These are phyloP conservation scores for Phlyctochytrium planicorne DNA, from an alignment of 192 early-diverging fungal species.

Conservation along the genomic window DNA sequence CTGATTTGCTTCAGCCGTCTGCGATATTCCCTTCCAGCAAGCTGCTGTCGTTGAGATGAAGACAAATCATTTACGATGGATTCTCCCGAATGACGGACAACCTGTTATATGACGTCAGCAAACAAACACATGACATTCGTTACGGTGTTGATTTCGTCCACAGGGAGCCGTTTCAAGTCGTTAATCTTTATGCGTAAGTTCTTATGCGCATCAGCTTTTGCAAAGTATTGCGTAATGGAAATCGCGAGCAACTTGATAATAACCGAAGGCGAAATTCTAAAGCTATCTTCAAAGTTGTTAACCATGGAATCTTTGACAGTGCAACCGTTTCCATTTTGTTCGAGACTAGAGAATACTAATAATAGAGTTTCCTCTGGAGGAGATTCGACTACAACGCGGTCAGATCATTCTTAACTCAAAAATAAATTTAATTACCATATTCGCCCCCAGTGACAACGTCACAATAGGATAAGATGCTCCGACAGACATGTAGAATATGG, in stretches of 20 bases:
- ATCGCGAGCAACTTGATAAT: slow-evolving; percentile 40
- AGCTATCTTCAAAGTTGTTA: slow-evolving; percentile 13
- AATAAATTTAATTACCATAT: slow-evolving; percentile 12
- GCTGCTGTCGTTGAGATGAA: slow-evolving; percentile 44
- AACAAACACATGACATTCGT: not conserved
- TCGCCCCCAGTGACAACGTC: slow-evolving; percentile 33
- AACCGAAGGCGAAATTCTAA: not conserved
- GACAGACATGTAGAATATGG: slow-evolving; percentile 46
- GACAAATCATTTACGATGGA: slow-evolving; percentile 42
- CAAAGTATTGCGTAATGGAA: slow-evolving; percentile 24
- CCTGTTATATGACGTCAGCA: slow-evolving; percentile 4
- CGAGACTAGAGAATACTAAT: too few species aligned
- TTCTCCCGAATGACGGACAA: slow-evolving; percentile 30
- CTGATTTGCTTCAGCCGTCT: slow-evolving; percentile 22
- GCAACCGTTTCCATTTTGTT: too few species aligned
- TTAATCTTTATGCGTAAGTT: slow-evolving; percentile 29
- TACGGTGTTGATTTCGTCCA: slow-evolving; percentile 57
- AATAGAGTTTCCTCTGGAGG: too few species aligned
- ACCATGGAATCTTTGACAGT: not conserved
- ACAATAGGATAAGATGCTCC: slow-evolving; percentile 57
- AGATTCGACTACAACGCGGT: too few species aligned
- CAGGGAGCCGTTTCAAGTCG: slow-evolving; percentile 42
- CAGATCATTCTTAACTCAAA: too few species aligned
- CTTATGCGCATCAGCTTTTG: slow-evolving; percentile 27
- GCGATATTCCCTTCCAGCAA: slow-evolving; percentile 45